Percentiles rank a stretch among this genome's conserved stretches.
Evolutionary conservation across 768 basidiomycete species (phyloP).

Genomic region (Glaciozyma martinii): DNA sequence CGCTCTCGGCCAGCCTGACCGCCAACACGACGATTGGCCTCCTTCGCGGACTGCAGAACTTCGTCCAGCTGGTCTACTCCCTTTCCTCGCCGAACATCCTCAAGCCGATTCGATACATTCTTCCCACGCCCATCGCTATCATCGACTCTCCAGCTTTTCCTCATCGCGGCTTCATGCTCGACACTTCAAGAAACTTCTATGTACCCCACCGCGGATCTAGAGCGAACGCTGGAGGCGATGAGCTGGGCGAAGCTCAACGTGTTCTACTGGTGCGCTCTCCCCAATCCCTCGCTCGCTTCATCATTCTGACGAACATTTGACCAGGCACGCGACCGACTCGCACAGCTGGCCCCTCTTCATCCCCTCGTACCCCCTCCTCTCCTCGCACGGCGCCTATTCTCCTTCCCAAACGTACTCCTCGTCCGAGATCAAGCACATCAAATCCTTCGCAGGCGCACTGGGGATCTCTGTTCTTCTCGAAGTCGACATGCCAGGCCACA

Average conservation of each 20-base stretch:
- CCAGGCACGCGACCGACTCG: conserved; percentile 67
- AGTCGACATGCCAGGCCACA: conserved; percentile 78
- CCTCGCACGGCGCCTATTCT: conserved; percentile 55
- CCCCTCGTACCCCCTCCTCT: conserved; percentile 53
- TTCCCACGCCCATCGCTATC: conserved; percentile 2
- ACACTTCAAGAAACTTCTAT: conserved; percentile 69
- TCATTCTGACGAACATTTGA: background rate
- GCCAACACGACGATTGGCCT: conserved; percentile 59
- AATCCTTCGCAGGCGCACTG: conserved; percentile 61
- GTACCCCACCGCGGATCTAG: conserved; percentile 47
- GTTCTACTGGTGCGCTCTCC: conserved; percentile 50
- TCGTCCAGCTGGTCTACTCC: conserved; percentile 58
- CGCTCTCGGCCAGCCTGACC: conserved; percentile 44
- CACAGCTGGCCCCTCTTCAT: conserved; percentile 66
- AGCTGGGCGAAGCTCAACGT: conserved; percentile 68
- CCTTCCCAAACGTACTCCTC: conserved; percentile 48
- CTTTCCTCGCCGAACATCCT: background rate
- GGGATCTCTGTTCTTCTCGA: conserved; percentile 64
- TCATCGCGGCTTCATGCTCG: conserved; percentile 62
- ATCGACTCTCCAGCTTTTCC: conserved; percentile 21
- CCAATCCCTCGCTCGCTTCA: background rate
- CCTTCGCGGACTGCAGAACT: conserved; percentile 66
- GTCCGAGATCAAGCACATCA: conserved; percentile 52
- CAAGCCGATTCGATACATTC: conserved; percentile 7
- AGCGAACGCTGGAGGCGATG: conserved; percentile 66